A percentile compares a stretch with the other conserved stretches of the same genome.
Evolutionary conservation across 2,329 filamentous ascomycete species (phyloP).

Genomic region (Aspergillus sp.): DNA sequence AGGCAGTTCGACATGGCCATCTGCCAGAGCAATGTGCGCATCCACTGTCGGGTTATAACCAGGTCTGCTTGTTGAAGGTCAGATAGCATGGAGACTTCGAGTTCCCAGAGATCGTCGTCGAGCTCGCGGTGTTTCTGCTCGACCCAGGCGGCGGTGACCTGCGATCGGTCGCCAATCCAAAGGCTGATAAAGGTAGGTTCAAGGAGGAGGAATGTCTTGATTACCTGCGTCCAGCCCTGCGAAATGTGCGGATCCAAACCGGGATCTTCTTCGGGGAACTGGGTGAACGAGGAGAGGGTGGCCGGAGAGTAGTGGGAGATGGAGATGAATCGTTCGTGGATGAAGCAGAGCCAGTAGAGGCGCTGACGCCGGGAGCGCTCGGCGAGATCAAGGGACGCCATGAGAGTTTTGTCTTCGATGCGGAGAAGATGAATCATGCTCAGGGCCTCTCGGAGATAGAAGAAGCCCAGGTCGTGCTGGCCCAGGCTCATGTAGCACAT

Average conservation of each 20-base stretch:
- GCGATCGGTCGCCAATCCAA: conserved; percentile 47
- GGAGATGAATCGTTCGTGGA: conserved; percentile 62
- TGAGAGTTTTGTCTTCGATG: conserved; percentile 46
- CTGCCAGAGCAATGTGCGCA: conserved; percentile 55
- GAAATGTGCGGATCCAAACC: conserved; percentile 45
- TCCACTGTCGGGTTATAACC: conserved; percentile 56
- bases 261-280: conserved; percentile 47
- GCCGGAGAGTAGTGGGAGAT: conserved; percentile 55
- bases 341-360: conserved; percentile 61
- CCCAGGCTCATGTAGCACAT: conserved; percentile 57
- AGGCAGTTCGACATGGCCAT: conserved; percentile 55
- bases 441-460: conserved; percentile 57
- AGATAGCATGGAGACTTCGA: conserved; percentile 44
- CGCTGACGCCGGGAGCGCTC: conserved; percentile 53
- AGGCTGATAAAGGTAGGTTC: conserved; percentile 51
- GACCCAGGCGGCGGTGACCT: conserved; percentile 50
- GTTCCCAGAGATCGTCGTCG: conserved; percentile 44
- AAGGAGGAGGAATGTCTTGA: conserved; percentile 51
- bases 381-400: conserved; percentile 35
- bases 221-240: conserved; percentile 51
- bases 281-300: conserved; percentile 44
- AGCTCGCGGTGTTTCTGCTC: conserved; percentile 51
- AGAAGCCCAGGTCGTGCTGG: conserved; percentile 54
- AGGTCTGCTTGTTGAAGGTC: conserved; percentile 55
- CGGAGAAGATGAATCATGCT: conserved; percentile 51